Conservation (phyloP, 106 monocot species). For the Acorus calamus region DNA sequence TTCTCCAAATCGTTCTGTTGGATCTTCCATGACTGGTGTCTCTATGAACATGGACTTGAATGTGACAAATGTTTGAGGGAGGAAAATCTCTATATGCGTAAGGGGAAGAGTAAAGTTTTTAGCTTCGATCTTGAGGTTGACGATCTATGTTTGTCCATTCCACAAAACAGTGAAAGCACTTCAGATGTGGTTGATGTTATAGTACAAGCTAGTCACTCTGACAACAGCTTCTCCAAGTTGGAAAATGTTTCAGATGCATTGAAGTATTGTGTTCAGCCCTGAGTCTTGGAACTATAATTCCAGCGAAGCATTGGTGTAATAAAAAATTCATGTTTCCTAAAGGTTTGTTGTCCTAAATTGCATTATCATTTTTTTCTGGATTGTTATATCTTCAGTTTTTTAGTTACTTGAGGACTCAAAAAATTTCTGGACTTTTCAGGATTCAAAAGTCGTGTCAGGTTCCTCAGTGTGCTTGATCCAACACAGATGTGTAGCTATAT, state of each 20-base stretch:
- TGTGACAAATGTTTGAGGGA: slow-evolving; percentile 28
- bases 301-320: slow-evolving; percentile 61
- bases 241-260: neutral
- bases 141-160: slow-evolving; percentile 5
- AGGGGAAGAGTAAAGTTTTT: slow-evolving; percentile 33
- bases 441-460: slow-evolving; percentile 66
- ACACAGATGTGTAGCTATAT: slow-evolving; percentile 53
- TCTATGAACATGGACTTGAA: slow-evolving; percentile 10
- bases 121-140: slow-evolving; percentile 32
- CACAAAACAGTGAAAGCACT: slow-evolving; percentile 11
- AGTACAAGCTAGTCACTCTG: neutral
- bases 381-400: neutral
- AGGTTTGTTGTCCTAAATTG: slow-evolving; percentile 27
- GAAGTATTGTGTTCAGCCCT: slow-evolving; percentile 36
- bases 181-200: neutral
- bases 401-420: too few relatives aligned
- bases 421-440: slow-evolving; percentile 29
- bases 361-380: neutral
- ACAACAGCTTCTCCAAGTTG: neutral
- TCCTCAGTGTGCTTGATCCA: slow-evolving; percentile 51
- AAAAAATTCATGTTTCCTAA: slow-evolving; percentile 75
- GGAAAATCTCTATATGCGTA: slow-evolving; percentile 2
- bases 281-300: slow-evolving; percentile 41
- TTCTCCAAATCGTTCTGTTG: slow-evolving; percentile 12
- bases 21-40: slow-evolving; percentile 3